These are phyloP conservation scores for Wallacemonas collosoma DNA, from an alignment of 208 protist genomes.

Conservation along the genomic window DNA sequence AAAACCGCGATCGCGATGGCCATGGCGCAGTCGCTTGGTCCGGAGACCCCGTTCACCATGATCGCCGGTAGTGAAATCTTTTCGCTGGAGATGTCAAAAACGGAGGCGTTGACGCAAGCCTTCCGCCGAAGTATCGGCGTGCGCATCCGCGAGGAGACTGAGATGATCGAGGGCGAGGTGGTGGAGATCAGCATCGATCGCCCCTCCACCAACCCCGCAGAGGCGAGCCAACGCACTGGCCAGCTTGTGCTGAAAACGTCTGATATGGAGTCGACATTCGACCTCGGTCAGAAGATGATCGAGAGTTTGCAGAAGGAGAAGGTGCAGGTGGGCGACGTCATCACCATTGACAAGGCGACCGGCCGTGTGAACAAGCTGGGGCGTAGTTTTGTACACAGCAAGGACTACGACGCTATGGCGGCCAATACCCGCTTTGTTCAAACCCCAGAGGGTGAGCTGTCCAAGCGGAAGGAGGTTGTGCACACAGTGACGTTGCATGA, in stretches of 20 bases:
- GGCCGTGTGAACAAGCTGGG: slow-evolving; percentile 98
- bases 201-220: slow-evolving; percentile 93
- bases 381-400: slow-evolving; percentile 96
- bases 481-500: slow-evolving; percentile 99
- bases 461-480: slow-evolving; percentile 99
- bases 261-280: slow-evolving; percentile 99
- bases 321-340: slow-evolving; percentile 98
- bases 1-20: slow-evolving; percentile 99
- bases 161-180: slow-evolving; percentile 99
- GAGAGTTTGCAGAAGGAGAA: slow-evolving; percentile 99
- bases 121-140: slow-evolving; percentile 99
- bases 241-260: slow-evolving; percentile 99
- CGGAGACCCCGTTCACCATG: slow-evolving; percentile 99
- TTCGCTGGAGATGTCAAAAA: slow-evolving; percentile 99
- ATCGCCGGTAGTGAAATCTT: slow-evolving; percentile 99
- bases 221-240: slow-evolving; percentile 94
- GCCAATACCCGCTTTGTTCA: slow-evolving; percentile 96
- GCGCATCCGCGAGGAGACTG: slow-evolving; percentile 99
- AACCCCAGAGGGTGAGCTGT: slow-evolving; percentile 99
- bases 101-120: slow-evolving; percentile 99
- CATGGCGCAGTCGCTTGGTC: slow-evolving; percentile 98
- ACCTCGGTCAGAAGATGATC: slow-evolving; percentile 99
- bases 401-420: slow-evolving; percentile 97
- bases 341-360: slow-evolving; percentile 99
- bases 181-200: slow-evolving; percentile 99